Percentiles rank a stretch among this genome's conserved stretches.
Conservation (phyloP, 1,284 basidiomycete species). For the Ceratobasidium sp. region DNA sequence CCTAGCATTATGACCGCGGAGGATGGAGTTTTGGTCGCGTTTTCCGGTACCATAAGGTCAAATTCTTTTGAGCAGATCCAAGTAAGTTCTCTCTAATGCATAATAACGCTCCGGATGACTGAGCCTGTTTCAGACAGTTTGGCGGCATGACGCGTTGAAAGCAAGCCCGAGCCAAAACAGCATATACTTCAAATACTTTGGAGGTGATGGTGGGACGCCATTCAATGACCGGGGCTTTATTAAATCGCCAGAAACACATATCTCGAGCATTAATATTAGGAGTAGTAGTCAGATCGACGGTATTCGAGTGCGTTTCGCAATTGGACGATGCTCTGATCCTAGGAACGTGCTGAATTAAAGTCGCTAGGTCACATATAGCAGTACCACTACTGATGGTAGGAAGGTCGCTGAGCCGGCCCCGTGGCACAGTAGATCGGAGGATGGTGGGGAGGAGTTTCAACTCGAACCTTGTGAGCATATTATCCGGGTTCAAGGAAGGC, state of each 20-base stretch:
- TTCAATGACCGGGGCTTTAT: slow-evolving; percentile 22
- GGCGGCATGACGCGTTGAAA: slow-evolving; percentile 14
- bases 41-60: neutral
- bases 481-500: neutral
- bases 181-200: slow-evolving; percentile 12
- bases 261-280: neutral
- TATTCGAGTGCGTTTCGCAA: neutral
- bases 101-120: neutral
- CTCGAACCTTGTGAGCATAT: slow-evolving; percentile 16
- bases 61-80: neutral
- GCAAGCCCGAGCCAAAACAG: neutral
- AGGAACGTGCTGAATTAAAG: neutral
- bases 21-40: slow-evolving; percentile 6
- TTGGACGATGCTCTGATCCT: neutral
- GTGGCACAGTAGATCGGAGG: slow-evolving; percentile 7
- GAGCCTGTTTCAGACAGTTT: slow-evolving; percentile 1
- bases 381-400: neutral
- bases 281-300: slow-evolving; percentile 3
- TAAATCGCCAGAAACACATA: slow-evolving; percentile 7
- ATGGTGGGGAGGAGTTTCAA: neutral
- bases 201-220: neutral
- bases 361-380: slow-evolving; percentile 12
- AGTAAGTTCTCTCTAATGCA: neutral
- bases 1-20: neutral
- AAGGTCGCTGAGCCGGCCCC: neutral